A percentile compares a stretch with the other conserved stretches of the same genome.
phyloP scores from a whole-genome alignment of 495 filamentous ascomycete genomes.

The Talaromyces wortmannii region DNA sequence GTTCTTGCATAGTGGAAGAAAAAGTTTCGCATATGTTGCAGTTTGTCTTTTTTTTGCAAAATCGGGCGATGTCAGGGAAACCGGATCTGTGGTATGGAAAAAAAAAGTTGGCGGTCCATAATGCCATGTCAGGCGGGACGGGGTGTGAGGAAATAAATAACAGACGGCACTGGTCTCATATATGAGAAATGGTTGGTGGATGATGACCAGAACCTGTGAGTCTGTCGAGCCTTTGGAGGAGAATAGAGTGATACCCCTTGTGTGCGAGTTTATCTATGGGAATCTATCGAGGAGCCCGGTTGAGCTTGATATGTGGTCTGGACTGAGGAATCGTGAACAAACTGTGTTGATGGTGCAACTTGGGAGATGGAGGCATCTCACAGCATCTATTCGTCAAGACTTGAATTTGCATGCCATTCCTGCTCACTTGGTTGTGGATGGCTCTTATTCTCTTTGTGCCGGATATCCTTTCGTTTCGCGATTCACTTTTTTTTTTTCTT shows the following conservation, averaged over 20 bases:
- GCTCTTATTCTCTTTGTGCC: neutral
- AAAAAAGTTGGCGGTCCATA: conserved; percentile 10
- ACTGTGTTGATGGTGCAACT: neutral
- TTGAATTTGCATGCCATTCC: neutral
- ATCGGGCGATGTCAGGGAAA: conserved; percentile 6
- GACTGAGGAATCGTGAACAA: conserved; percentile 1
- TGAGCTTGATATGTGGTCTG: conserved; percentile 2
- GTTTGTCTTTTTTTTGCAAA: neutral
- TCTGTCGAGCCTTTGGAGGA: conserved; percentile 24
- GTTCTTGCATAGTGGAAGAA: conserved; percentile 14
- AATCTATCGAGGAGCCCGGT: conserved; percentile 1
- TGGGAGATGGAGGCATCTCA: neutral
- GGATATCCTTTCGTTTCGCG: conserved; percentile 9
- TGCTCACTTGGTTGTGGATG: neutral
- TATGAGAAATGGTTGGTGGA: conserved; percentile 8
- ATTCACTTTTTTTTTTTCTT: conserved; percentile 6
- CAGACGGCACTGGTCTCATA: conserved; percentile 26
- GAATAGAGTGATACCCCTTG: conserved; percentile 45
- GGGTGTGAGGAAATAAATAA: conserved; percentile 9
- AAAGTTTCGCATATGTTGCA: conserved; percentile 6
- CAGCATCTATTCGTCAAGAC: conserved; percentile 1
- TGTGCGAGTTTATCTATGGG: conserved; percentile 35
- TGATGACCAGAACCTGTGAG: neutral
- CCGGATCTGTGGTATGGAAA: conserved; percentile 20
- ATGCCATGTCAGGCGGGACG: conserved; percentile 25